Conservation (phyloP, 805 yeast species). For the Zygoascus ofunaensis region DNA sequence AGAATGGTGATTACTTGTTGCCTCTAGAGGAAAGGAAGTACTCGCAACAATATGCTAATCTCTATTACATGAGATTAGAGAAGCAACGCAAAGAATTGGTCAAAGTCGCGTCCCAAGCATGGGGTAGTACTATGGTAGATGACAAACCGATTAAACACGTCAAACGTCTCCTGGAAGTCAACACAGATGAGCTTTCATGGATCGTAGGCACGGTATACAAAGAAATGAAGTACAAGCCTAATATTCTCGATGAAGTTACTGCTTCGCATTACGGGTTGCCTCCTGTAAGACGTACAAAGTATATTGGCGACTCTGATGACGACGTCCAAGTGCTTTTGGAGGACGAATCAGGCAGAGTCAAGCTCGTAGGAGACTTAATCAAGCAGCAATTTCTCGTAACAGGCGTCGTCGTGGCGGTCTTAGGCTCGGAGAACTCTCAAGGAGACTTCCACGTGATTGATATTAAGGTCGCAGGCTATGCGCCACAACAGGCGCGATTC, state of each 20-base stretch:
- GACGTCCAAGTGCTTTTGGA: slow-evolving; percentile 65
- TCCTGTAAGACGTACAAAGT: slow-evolving; percentile 34
- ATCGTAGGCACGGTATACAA: slow-evolving; percentile 78
- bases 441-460: slow-evolving; percentile 84
- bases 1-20: slow-evolving; percentile 8
- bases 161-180: slow-evolving; percentile 53
- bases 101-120: slow-evolving; percentile 40
- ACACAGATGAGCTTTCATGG: slow-evolving; percentile 59
- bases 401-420: slow-evolving; percentile 76
- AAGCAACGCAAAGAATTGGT: slow-evolving; percentile 39
- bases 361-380: slow-evolving; percentile 54
- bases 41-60: slow-evolving; percentile 47
- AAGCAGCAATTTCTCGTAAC: slow-evolving; percentile 55
- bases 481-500: slow-evolving; percentile 41
- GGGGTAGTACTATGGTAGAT: slow-evolving; percentile 45
- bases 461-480: slow-evolving; percentile 56
- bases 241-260: slow-evolving; percentile 73
- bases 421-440: slow-evolving; percentile 76
- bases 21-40: slow-evolving; percentile 34
- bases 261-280: slow-evolving; percentile 35
- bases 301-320: slow-evolving; percentile 41
- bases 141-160: slow-evolving; percentile 35
- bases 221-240: slow-evolving; percentile 78
- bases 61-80: slow-evolving; percentile 47
- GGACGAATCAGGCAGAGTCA: slow-evolving; percentile 86